Percentiles rank a stretch among this genome's conserved stretches.
These are phyloP conservation scores for Tetracladium marchalianum DNA, from an alignment of 495 filamentous ascomycete species.

Conservation along the genomic window DNA sequence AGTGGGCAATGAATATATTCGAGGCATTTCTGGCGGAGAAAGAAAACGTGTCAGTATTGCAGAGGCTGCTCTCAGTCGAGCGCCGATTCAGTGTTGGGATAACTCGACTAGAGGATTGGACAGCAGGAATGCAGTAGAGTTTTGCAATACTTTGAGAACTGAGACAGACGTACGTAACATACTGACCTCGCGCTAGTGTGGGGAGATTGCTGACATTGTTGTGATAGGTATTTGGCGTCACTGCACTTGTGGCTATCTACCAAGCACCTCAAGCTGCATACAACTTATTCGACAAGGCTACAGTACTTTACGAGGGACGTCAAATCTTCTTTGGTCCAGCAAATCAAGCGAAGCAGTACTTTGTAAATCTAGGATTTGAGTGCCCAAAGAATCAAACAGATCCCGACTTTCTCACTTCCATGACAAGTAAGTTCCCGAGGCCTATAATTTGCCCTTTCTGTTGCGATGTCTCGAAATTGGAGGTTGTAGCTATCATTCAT, in stretches of 20 bases:
- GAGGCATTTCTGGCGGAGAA: constrained; percentile 72
- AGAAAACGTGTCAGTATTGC: constrained; percentile 59
- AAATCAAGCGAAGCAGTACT: constrained; percentile 52
- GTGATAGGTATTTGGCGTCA: constrained; percentile 44
- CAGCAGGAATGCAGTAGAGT: constrained; percentile 67
- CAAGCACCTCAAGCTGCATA: constrained; percentile 68
- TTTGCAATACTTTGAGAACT: constrained; percentile 53
- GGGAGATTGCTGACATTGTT: too few relatives aligned
- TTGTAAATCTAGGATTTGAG: constrained; percentile 48
- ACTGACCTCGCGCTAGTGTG: too few relatives aligned
- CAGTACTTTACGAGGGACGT: constrained; percentile 70
- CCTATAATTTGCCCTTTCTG: too few relatives aligned
- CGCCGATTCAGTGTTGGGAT: constrained; percentile 74
- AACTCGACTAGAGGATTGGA: constrained; percentile 72
- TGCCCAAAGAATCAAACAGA: constrained; percentile 61
- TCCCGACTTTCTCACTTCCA: constrained; percentile 67
- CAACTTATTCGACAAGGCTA: constrained; percentile 64
- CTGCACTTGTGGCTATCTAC: constrained; percentile 68
- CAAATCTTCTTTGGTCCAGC: constrained; percentile 68
- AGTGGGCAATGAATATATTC: constrained; percentile 66
- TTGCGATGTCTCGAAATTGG: too few relatives aligned
- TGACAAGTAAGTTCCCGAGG: constrained; percentile 46
- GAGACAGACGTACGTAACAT: constrained; percentile 29
- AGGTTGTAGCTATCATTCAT: too few relatives aligned
- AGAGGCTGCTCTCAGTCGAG: constrained; percentile 51